Evolutionary conservation across 768 basidiomycete species (phyloP), one percentile per base, ranked within the genome.

Genomic region (Hydnomerulius pinastri): DNA sequence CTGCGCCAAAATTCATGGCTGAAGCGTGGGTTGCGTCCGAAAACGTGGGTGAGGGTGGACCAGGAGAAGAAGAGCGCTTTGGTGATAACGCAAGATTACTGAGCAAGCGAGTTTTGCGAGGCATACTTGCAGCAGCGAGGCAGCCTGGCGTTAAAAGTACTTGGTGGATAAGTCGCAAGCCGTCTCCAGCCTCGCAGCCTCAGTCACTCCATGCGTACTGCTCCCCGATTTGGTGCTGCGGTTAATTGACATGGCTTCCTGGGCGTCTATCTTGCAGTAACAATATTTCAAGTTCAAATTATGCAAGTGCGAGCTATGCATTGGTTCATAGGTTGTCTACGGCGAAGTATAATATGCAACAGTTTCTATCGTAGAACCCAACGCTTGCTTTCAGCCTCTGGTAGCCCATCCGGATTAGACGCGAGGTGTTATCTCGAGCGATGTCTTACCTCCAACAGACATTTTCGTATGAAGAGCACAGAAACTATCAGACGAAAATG

Each of bases 1-100:
- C 76, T 41, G 75, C 73, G 27, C 89, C 88, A 67, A 90, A 87
- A 66, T 87, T 81, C 73, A 90, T 80, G 40, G 79, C 81, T 15
- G 91, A 91, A 27, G 77, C 87, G 62, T 89, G 82, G 9, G 92
- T 93, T 20, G 81, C 74, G 17, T 92, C 90, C 25, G 89, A 86
- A 71, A 87, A 90, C 3, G 91, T 90, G 45, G 91, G 91, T 21
- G 91, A 93, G 2, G 89, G 87, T n/a, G 87, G 85, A 30, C 74
- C 70, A 46, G 83, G 76, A 6, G 83, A 81, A 4, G 72, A 65
- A 45, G 68, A 72, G 48, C 76, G 73, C 46, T 58, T 71, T 63
- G 74, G 66, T 52, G 76, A 69, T 72, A 83, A 64, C 8, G 78
- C 66, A 27, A 86, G 70, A 24, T 74, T 72, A 53, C 78, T 81